Evolutionary conservation across 225 moss, liverwort and hornwort genomes (phyloP).

Genomic region (Rhytidiadelphus loreus): DNA sequence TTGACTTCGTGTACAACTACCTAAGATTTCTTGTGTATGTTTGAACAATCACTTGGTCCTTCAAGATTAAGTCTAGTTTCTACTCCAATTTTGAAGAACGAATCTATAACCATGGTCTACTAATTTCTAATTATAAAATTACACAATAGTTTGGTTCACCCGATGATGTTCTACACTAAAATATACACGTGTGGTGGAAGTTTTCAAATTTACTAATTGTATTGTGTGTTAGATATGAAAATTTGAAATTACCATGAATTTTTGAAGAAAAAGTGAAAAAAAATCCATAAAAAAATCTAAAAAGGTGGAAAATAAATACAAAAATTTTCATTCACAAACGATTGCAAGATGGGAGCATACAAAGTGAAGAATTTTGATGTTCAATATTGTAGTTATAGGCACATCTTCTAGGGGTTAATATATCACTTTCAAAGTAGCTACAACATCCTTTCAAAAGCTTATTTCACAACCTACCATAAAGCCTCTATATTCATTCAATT

Average conservation of each 20-base stretch:
- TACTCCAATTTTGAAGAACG: neutral
- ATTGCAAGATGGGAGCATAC: neutral
- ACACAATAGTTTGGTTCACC: rapidly evolving
- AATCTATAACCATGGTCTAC: neutral
- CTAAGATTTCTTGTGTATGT: no score
- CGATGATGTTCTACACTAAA: neutral
- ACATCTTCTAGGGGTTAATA: neutral
- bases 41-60: no score
- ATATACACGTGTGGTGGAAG: neutral
- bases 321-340: neutral
- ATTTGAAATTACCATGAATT: no score
- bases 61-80: neutral
- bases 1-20: no score
- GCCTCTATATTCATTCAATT: neutral
- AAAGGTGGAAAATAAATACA: neutral
- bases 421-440: neutral
- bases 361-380: neutral
- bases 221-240: neutral
- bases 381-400: neutral
- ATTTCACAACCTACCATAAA: neutral
- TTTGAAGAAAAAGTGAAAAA: no score
- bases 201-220: neutral
- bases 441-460: neutral
- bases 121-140: neutral
- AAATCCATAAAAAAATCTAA: no score